Base-by-base conservation (phyloP, 140 eudicot genomes). In the Stevia rebaudiana region DNA sequence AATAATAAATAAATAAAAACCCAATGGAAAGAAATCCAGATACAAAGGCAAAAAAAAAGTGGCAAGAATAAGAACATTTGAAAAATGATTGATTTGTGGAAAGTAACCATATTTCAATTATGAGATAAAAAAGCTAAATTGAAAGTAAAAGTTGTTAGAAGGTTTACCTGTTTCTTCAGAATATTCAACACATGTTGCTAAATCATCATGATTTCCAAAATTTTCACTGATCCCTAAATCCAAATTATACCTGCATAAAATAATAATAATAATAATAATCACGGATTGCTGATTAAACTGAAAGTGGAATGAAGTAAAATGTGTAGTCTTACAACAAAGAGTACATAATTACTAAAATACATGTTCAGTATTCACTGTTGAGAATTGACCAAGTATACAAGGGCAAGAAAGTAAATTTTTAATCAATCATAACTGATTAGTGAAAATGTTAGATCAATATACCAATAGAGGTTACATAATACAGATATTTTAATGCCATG, bases 161-260 rank as follows among this genome's bases (percentile, higher is more conserved):
- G 61, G 40, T 83, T 76, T 78, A 92, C 98, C 70, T 75, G 95
- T 85, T 76, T 77, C 94, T 24, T 73, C 62, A 22, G 97, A 88
- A 68, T 70, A 88, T 55, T 88, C 97, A 43, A 83, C 79, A 72
- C 84, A 83, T 11, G 85, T 92, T 12, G 96, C 99, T 46, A 72
- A 44, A 70, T 85, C 94, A 17, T 83, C 96, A 69, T 88, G 99
- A 52, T 66, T 69, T 64, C 99, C 99, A 73, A 88, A 31, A 9
- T 22, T 61, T 25, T 37, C 41, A 43, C 28, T 53, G 56, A 16
- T 63, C 40, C 81, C 99, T 36, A 83, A 64, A 43, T 76, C 74
- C 70, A 92, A 70, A 79, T 88, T 86, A 66, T 83, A 85, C 94
- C 99, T 92, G 74, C 15, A 52, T n/a, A n/a, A 55, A 46, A 59